Evolutionary conservation across 1,284 basidiomycete genomes (phyloP).

Genomic region (Rhodotorula sp.): DNA sequence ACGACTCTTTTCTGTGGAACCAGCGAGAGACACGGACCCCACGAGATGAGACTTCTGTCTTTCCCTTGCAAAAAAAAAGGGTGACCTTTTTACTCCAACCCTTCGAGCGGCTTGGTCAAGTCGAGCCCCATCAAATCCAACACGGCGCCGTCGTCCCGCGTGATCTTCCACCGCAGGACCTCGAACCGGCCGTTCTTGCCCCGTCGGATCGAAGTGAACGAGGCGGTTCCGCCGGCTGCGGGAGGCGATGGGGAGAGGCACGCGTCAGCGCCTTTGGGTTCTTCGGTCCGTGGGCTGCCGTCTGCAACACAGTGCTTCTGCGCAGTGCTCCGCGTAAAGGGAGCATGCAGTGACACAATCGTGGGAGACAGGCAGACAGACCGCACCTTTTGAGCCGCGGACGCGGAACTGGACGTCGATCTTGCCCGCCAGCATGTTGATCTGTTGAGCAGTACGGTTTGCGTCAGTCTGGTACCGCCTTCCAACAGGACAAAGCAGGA

Average conservation of each 20-base stretch:
- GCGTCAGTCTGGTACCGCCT: background rate
- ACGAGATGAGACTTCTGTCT: background rate
- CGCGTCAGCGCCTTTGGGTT: too few species aligned
- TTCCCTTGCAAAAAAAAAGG: background rate
- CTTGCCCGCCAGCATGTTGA: constrained; percentile 42
- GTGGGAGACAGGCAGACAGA: too few species aligned
- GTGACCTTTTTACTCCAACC: background rate
- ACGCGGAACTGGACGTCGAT: constrained; percentile 42
- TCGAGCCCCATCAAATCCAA: constrained; percentile 32
- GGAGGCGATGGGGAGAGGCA: too few species aligned
- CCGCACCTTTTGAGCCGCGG: constrained; percentile 33
- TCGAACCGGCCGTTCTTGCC: constrained; percentile 39
- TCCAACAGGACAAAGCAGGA: background rate
- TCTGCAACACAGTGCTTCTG: too few species aligned
- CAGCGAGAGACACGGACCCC: too few species aligned
- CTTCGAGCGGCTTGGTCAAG: constrained; percentile 6
- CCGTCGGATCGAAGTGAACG: constrained; percentile 40
- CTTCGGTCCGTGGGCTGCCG: too few species aligned
- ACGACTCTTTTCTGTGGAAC: too few species aligned
- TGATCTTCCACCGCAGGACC: constrained; percentile 41
- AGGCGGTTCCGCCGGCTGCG: constrained; percentile 37
- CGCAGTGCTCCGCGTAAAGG: too few species aligned
- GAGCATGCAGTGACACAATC: too few species aligned
- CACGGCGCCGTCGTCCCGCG: constrained; percentile 37
- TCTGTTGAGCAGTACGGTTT: constrained; percentile 1